Percentiles rank a stretch among this genome's conserved stretches.
phyloP scores from a whole-genome alignment of 2,329 filamentous ascomycete species.

The Calonectria honghensis region DNA sequence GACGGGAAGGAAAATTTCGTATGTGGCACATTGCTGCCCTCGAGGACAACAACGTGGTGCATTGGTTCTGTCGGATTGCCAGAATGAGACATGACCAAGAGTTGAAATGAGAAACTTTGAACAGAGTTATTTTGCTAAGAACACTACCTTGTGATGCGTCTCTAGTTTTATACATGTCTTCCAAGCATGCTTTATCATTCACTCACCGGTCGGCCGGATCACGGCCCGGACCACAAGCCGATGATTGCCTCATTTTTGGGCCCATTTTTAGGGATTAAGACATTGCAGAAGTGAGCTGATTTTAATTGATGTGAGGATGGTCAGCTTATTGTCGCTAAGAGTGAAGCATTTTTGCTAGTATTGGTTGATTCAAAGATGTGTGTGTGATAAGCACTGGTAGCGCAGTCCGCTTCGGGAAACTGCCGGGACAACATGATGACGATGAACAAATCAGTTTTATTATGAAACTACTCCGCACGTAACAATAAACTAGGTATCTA shows the following conservation, averaged over 20 bases:
- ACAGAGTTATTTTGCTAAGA: too few relatives aligned
- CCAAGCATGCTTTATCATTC: neutral
- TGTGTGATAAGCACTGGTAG: neutral
- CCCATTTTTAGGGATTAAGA: too few relatives aligned
- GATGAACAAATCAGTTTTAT: neutral
- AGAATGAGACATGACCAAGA: neutral
- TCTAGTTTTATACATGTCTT: neutral
- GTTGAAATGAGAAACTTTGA: neutral
- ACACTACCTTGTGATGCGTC: neutral
- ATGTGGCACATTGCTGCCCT: slow-evolving; percentile 4
- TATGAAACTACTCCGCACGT: neutral
- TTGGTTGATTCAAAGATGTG: neutral
- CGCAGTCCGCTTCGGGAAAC: neutral
- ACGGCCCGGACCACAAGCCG: neutral
- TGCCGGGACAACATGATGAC: neutral
- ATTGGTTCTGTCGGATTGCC: neutral
- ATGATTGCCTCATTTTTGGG: neutral
- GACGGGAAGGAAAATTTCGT: slow-evolving; percentile 6
- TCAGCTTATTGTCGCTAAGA: too few relatives aligned
- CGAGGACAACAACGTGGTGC: slow-evolving; percentile 21
- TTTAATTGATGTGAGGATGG: too few relatives aligned
- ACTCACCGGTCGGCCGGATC: neutral
- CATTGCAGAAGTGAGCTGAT: neutral
- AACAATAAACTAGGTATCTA: neutral
- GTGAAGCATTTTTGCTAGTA: neutral